Base-by-base conservation (phyloP, 2,329 filamentous ascomycete genomes). In the Ophiocordyceps camponoti-saundersi region DNA sequence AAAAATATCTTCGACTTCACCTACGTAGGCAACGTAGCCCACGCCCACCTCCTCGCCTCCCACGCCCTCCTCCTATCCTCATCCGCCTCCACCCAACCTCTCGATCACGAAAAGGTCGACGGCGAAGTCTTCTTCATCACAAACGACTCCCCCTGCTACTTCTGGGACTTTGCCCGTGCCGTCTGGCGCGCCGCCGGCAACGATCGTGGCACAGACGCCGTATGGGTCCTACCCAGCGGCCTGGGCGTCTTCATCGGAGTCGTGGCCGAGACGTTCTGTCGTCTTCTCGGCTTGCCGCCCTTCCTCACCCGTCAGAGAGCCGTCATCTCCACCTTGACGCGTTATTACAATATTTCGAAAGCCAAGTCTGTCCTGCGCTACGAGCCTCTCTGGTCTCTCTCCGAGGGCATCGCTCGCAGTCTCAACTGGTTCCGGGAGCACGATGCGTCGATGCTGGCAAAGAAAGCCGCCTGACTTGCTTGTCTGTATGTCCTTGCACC, bases 121-220 rank as follows among this genome's bases (percentile, higher is more conserved):
- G 92, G 90, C 49, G 81, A 95, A 62, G 80, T 80, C 45, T 90
- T 96, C 68, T 80, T 95, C 66, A 77, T 96, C 58, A 92, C 87
- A 48, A 96, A 96, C 62, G 85, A 88, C 64, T 71, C 79, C 54
- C 90, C 90, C 6, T 72, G 93, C 20, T 90, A 90, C 61, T 93
- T 95, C 64, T 93, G 92, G 79, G 87, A 94, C 63, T 84, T 93
- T 59, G 78, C 84, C 49, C 75, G 85, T 40, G 78, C 80, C 39
- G 73, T 95, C 44, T 96, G 86, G 86, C 67, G 66, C 52, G 72
- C 70, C 41, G 75, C 75, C 12, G 78, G 78, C 34, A 69, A 63
- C 48, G 59, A 65, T 8, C 63, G 65, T 48, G 75, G 75, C 20
- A 72, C 68, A 6, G 68, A 70, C 45, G 65, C 71, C 53, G 73